Conservation (phyloP, 2,329 filamentous ascomycete genomes). For the Neoascochyta sp. region DNA sequence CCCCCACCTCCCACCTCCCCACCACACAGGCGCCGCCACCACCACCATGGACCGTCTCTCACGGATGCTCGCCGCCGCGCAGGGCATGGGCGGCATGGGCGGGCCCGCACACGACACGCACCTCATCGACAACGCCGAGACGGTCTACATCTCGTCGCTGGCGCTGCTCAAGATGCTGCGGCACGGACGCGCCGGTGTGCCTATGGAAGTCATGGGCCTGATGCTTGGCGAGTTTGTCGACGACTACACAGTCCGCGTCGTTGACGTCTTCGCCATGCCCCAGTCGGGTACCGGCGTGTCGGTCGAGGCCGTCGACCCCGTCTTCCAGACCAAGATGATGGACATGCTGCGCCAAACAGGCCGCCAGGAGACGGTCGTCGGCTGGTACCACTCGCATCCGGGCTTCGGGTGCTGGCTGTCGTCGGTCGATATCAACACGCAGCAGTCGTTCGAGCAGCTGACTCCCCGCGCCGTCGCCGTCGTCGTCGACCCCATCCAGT, state of each 20-base stretch:
- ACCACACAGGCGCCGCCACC: neutral
- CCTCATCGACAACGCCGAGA: conserved; percentile 98
- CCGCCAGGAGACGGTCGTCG: conserved; percentile 93
- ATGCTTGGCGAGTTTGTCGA: conserved; percentile 99
- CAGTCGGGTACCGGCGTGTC: conserved; percentile 97
- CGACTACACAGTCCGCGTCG: conserved; percentile 96
- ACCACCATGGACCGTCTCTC: conserved; percentile 81
- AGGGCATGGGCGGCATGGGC: conserved; percentile 62
- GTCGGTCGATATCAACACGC: conserved; percentile 98
- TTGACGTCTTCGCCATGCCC: conserved; percentile 99
- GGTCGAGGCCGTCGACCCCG: conserved; percentile 95
- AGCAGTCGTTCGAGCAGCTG: conserved; percentile 99
- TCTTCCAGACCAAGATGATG: conserved; percentile 99
- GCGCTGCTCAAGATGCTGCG: conserved; percentile 98
- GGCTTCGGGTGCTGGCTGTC: conserved; percentile 99
- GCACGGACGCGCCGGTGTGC: conserved; percentile 93
- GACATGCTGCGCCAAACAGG: conserved; percentile 98
- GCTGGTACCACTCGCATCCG: conserved; percentile 99
- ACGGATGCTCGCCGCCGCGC: conserved; percentile 75
- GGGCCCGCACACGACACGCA: conserved; percentile 65
- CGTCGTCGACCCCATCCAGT: conserved; percentile 97
- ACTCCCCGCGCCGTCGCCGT: conserved; percentile 95
- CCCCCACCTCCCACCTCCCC: conserved; percentile 2
- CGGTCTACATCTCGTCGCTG: conserved; percentile 97
- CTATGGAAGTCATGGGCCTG: conserved; percentile 99